Conservation (phyloP, 495 filamentous ascomycete genomes). For the Hypoxylon fuscum region DNA sequence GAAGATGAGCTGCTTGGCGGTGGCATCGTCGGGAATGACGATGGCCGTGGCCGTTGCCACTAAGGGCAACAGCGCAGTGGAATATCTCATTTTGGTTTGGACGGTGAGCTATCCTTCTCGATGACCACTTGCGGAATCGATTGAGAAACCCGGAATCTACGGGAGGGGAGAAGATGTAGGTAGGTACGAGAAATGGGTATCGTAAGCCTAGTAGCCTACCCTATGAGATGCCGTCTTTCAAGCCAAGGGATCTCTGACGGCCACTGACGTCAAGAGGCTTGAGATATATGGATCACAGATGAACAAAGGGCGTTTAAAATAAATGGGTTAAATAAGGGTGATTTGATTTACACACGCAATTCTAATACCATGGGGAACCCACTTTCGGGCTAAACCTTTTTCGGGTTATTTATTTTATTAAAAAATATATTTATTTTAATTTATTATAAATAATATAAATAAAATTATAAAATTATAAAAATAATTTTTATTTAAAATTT, state of each 20-base stretch:
- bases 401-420: too few species aligned
- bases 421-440: too few species aligned
- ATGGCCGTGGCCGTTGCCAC: slow-evolving; percentile 64
- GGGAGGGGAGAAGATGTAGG: slow-evolving; percentile 20
- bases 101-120: background rate
- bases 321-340: background rate
- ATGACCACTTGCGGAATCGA: background rate
- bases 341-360: slow-evolving; percentile 3
- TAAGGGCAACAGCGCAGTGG: slow-evolving; percentile 58
- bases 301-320: slow-evolving; percentile 13
- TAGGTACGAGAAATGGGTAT: background rate
- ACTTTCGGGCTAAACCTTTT: too few species aligned
- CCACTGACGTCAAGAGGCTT: slow-evolving; percentile 25
- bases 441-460: too few species aligned
- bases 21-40: slow-evolving; percentile 65
- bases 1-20: slow-evolving; percentile 46
- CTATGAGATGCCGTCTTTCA: slow-evolving; percentile 19
- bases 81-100: slow-evolving; percentile 51
- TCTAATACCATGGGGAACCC: too few species aligned
- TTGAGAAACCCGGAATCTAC: slow-evolving; percentile 22
- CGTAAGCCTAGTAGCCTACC: background rate
- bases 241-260: slow-evolving; percentile 3
- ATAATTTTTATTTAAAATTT: too few species aligned
- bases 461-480: too few species aligned
- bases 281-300: slow-evolving; percentile 8